Conservation (phyloP, 2,329 filamentous ascomycete genomes). For the Xylariaceae sp. region DNA sequence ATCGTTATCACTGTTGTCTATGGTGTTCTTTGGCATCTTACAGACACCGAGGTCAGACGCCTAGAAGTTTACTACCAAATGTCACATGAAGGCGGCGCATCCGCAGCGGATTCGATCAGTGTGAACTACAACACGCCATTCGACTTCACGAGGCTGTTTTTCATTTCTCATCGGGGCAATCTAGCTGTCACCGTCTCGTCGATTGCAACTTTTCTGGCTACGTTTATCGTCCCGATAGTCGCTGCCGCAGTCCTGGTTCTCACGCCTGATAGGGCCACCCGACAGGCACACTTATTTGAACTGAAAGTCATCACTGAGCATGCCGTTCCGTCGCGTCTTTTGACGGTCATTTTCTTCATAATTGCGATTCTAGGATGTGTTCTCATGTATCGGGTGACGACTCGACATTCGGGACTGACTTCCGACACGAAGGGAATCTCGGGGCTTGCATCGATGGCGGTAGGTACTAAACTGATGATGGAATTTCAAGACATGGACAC, state of each 20-base stretch:
- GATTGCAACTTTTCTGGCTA: slow-evolving; percentile 57
- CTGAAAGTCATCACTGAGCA: slow-evolving; percentile 53
- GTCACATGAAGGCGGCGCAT: slow-evolving; percentile 53
- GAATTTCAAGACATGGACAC: slow-evolving; percentile 70
- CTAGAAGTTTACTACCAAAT: slow-evolving; percentile 63
- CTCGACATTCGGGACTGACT: slow-evolving; percentile 59
- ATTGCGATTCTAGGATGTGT: slow-evolving; percentile 54
- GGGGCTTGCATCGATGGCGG: slow-evolving; percentile 70
- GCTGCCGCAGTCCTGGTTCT: slow-evolving; percentile 59
- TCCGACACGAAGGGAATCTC: slow-evolving; percentile 68
- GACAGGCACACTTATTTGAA: slow-evolving; percentile 37
- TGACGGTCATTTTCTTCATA: slow-evolving; percentile 51
- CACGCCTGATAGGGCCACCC: slow-evolving; percentile 44
- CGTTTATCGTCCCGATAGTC: slow-evolving; percentile 63
- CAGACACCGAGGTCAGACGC: slow-evolving; percentile 61
- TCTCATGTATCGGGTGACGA: slow-evolving; percentile 56
- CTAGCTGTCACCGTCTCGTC: slow-evolving; percentile 65
- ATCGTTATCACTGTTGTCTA: slow-evolving; percentile 57
- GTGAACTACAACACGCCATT: slow-evolving; percentile 68
- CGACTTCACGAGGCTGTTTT: slow-evolving; percentile 59
- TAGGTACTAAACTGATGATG: slow-evolving; percentile 65
- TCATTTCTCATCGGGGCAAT: slow-evolving; percentile 57
- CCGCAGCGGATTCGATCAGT: slow-evolving; percentile 63
- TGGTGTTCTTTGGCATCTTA: slow-evolving; percentile 61
- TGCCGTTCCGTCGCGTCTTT: slow-evolving; percentile 54